Percentiles rank a stretch among this genome's conserved stretches.
These are phyloP conservation scores for Barbatosphaeria neglecta DNA, from an alignment of 495 filamentous ascomycete genomes.

Conservation along the genomic window DNA sequence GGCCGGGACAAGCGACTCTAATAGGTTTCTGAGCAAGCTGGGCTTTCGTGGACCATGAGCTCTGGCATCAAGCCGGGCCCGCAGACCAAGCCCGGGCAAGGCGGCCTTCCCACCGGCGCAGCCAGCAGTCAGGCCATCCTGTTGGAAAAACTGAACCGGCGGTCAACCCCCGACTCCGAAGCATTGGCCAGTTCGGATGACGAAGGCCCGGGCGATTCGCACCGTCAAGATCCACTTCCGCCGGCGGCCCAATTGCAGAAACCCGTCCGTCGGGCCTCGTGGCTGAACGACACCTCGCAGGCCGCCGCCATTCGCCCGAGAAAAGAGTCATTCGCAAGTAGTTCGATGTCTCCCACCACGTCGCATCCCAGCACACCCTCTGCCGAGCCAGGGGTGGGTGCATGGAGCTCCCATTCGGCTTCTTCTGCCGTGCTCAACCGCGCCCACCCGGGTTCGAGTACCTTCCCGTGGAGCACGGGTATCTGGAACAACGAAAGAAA, in stretches of 20 bases:
- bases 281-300: slow-evolving; percentile 48
- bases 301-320: slow-evolving; percentile 26
- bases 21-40: not conserved
- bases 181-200: slow-evolving; percentile 89
- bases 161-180: slow-evolving; percentile 86
- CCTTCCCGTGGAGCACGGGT: slow-evolving; percentile 62
- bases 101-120: slow-evolving; percentile 20
- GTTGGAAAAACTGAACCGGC: slow-evolving; percentile 64
- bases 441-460: slow-evolving; percentile 40
- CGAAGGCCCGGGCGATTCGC: slow-evolving; percentile 56
- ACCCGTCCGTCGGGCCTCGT: slow-evolving; percentile 46
- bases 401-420: slow-evolving; percentile 52
- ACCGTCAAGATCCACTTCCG: slow-evolving; percentile 35
- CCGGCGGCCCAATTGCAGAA: slow-evolving; percentile 33
- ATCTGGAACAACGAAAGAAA: slow-evolving; percentile 74
- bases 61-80: slow-evolving; percentile 29
- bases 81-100: slow-evolving; percentile 28
- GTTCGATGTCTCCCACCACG: slow-evolving; percentile 60
- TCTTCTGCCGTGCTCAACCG: slow-evolving; percentile 40
- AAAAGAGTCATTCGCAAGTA: slow-evolving; percentile 50
- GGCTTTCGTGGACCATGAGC: slow-evolving; percentile 27
- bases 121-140: slow-evolving; percentile 48
- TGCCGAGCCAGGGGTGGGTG: slow-evolving; percentile 44
- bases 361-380: slow-evolving; percentile 68
- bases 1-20: not conserved